Conservation (phyloP, 371 early-diverging fungal genomes). For the Syncephalis plumigaleata region DNA sequence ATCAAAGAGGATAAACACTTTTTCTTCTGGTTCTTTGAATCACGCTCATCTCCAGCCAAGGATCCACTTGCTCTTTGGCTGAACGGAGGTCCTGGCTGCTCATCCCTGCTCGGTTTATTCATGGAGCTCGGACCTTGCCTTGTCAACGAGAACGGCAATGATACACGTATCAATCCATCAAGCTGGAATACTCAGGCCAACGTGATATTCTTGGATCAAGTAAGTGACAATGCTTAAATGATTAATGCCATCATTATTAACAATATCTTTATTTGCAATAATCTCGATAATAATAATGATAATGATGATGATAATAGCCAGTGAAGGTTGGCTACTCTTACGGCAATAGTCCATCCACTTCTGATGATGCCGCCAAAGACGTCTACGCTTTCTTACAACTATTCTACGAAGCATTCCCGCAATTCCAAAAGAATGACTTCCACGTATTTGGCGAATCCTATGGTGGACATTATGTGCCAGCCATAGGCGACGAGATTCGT, state of each 20-base stretch:
- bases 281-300: not conserved
- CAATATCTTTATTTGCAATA: not conserved
- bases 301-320: slow-evolving; percentile 18
- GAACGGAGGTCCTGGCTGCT: slow-evolving; percentile 71
- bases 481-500: slow-evolving; percentile 48
- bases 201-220: slow-evolving; percentile 60
- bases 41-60: slow-evolving; percentile 33
- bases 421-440: slow-evolving; percentile 36
- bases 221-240: slow-evolving; percentile 2
- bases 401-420: slow-evolving; percentile 33
- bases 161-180: slow-evolving; percentile 26
- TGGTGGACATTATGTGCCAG: slow-evolving; percentile 27
- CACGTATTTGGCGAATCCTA: slow-evolving; percentile 55
- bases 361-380: slow-evolving; percentile 39
- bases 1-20: slow-evolving; percentile 40
- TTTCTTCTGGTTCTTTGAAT: slow-evolving; percentile 58
- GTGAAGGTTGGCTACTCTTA: slow-evolving; percentile 59
- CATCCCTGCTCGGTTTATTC: slow-evolving; percentile 47
- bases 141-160: slow-evolving; percentile 37
- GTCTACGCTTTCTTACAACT: slow-evolving; percentile 59
- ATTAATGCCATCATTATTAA: not conserved
- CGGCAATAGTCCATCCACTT: slow-evolving; percentile 27
- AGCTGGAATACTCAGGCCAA: slow-evolving; percentile 62
- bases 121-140: slow-evolving; percentile 63
- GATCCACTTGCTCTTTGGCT: slow-evolving; percentile 60